Percentiles rank a stretch among this genome's conserved stretches.
Conservation (phyloP, 129 eudicot species). For the Pulicaria dysenterica region DNA sequence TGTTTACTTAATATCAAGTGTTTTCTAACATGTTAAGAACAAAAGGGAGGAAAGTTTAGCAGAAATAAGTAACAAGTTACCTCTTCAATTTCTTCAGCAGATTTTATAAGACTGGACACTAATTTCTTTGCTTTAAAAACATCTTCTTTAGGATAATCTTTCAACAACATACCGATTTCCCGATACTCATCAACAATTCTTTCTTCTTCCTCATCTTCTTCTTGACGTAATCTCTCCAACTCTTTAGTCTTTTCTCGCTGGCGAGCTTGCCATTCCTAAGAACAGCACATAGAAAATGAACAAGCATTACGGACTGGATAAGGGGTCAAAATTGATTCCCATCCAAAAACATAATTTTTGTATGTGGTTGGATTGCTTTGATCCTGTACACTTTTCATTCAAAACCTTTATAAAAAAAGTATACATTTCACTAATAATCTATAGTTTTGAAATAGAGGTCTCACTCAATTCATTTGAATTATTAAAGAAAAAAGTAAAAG, state of each 20-base stretch:
- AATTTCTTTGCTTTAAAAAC: conserved; percentile 66
- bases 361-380: neutral
- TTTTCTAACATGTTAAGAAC: neutral
- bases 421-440: too few relatives aligned
- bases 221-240: conserved; percentile 58
- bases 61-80: conserved; percentile 35
- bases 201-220: conserved; percentile 92
- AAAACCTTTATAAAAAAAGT: too few relatives aligned
- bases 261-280: conserved; percentile 92
- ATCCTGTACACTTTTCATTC: neutral
- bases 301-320: neutral
- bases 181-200: conserved; percentile 75
- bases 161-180: conserved; percentile 64
- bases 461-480: neutral
- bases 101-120: conserved; percentile 77
- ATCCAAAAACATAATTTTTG: neutral
- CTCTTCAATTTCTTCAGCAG: conserved; percentile 99
- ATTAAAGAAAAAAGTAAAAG: too few relatives aligned
- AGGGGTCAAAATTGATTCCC: neutral
- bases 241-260: conserved; percentile 92
- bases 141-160: conserved; percentile 82
- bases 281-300: neutral
- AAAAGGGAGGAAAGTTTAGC: neutral
- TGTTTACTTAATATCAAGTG: neutral
- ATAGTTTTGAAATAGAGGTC: too few relatives aligned